phyloP scores from a whole-genome alignment of 2,329 filamentous ascomycete genomes.

The Tolypocladium amazonense region DNA sequence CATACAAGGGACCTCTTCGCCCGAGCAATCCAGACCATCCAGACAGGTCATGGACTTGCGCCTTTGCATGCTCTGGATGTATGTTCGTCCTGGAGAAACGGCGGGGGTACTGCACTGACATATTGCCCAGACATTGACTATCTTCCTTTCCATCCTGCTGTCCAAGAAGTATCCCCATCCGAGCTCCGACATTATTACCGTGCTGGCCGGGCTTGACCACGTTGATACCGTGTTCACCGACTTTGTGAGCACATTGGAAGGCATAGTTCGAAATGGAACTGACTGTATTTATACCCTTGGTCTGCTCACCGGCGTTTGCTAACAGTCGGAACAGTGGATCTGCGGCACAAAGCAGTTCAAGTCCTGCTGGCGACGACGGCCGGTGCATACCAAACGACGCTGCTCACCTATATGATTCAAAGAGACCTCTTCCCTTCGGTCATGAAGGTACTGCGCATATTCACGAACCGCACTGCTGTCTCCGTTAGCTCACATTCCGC shows the following conservation, averaged over 20 bases:
- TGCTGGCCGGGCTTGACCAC: conserved; percentile 80
- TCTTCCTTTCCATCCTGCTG: conserved; percentile 73
- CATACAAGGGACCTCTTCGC: conserved; percentile 71
- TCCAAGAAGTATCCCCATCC: conserved; percentile 90
- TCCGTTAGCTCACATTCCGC: conserved; percentile 2
- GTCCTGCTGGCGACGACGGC: conserved; percentile 76
- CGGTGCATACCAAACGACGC: conserved; percentile 89
- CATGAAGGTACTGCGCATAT: conserved; percentile 61
- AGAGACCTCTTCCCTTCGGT: conserved; percentile 86
- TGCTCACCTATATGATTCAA: conserved; percentile 92
- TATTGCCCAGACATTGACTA: conserved; percentile 64
- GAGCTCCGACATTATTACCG: conserved; percentile 85
- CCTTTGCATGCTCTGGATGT: conserved; percentile 82
- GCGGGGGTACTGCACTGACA: conserved; percentile 5
- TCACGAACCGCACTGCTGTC: not conserved
- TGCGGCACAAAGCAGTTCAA: conserved; percentile 71
- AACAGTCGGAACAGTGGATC: conserved; percentile 43
- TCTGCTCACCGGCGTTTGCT: conserved; percentile 8
- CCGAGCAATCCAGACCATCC: conserved; percentile 59
- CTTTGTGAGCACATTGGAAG: conserved; percentile 73
- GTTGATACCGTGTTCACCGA: conserved; percentile 82
- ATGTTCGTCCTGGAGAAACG: conserved; percentile 19
- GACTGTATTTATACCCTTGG: conserved; percentile 40
- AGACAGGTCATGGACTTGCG: conserved; percentile 46
- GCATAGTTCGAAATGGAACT: conserved; percentile 67